Evolutionary conservation across 108 stramenopile species (phyloP).

Genomic region (Asterionellopsis glacialis): DNA sequence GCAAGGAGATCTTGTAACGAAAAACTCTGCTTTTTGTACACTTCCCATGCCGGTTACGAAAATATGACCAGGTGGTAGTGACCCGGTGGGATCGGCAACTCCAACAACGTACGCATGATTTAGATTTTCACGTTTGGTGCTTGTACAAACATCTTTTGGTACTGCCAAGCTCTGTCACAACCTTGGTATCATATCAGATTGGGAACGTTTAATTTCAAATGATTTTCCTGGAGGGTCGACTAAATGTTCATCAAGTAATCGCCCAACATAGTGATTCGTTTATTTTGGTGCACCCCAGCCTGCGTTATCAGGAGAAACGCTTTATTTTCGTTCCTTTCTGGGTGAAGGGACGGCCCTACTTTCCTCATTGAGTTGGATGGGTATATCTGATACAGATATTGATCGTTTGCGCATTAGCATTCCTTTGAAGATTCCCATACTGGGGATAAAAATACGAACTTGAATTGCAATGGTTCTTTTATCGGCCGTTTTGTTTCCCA

Average conservation of each 20-base stretch:
- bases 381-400: neutral
- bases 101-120: conserved; percentile 41
- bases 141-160: conserved; percentile 3
- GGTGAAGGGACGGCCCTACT: conserved; percentile 27
- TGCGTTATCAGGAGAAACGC: conserved; percentile 12
- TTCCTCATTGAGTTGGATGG: conserved; percentile 47
- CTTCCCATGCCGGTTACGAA: conserved; percentile 34
- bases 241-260: conserved; percentile 1
- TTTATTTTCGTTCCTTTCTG: neutral
- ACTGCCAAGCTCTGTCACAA: conserved; percentile 24
- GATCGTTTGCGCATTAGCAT: conserved; percentile 32
- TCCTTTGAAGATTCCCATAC: conserved; percentile 48
- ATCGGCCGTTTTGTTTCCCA: neutral
- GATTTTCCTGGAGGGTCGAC: conserved; percentile 2
- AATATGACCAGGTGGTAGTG: conserved; percentile 32
- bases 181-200: conserved; percentile 24
- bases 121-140: neutral
- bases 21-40: conserved; percentile 14
- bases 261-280: conserved; percentile 10
- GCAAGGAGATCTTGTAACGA: conserved; percentile 47
- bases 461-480: conserved; percentile 23
- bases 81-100: conserved; percentile 42
- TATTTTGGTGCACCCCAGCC: conserved; percentile 9
- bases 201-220: conserved; percentile 5
- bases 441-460: conserved; percentile 37